Percentiles rank a stretch among this genome's conserved stretches.
Evolutionary conservation across 139 green algal genomes (phyloP).

Genomic region (Tetradesmus lagerheimii): DNA sequence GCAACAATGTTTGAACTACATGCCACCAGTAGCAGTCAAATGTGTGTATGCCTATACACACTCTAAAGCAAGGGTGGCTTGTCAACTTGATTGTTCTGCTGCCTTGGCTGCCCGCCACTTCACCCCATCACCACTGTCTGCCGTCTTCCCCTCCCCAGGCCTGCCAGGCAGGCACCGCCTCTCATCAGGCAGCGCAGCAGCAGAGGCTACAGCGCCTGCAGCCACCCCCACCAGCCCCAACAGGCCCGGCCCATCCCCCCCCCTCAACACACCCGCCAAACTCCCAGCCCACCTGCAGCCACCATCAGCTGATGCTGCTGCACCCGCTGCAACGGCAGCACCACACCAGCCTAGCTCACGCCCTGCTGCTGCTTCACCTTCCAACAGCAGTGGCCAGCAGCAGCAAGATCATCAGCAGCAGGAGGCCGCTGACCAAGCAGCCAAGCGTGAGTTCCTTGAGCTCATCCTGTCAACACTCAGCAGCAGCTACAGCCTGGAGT

Average conservation of each 20-base stretch:
- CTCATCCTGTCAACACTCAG: constrained; percentile 24
- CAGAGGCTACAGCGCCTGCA: no score
- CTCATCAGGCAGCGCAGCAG: neutral
- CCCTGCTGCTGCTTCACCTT: neutral
- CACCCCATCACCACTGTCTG: no score
- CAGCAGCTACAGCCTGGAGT: neutral
- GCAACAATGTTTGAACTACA: no score
- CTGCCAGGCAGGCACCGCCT: neutral
- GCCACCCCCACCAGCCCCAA: neutral
- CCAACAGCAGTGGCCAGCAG: neutral
- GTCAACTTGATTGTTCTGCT: no score
- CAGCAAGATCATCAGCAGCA: neutral
- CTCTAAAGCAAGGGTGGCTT: no score
- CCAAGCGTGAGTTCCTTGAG: constrained; percentile 28
- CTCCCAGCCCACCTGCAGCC: neutral
- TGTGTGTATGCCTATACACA: no score
- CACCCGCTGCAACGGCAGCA: neutral
- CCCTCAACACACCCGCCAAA: neutral
- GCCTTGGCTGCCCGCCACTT: no score
- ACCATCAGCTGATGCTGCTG: neutral
- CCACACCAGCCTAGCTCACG: neutral
- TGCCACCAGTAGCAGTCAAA: no score
- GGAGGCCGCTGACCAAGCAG: neutral
- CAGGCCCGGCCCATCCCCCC: neutral
- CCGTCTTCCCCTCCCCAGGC: neutral